Evolutionary conservation across 345 rosid genomes (phyloP), one percentile per base, ranked within the genome.

Genomic region (Theobroma cacao): DNA sequence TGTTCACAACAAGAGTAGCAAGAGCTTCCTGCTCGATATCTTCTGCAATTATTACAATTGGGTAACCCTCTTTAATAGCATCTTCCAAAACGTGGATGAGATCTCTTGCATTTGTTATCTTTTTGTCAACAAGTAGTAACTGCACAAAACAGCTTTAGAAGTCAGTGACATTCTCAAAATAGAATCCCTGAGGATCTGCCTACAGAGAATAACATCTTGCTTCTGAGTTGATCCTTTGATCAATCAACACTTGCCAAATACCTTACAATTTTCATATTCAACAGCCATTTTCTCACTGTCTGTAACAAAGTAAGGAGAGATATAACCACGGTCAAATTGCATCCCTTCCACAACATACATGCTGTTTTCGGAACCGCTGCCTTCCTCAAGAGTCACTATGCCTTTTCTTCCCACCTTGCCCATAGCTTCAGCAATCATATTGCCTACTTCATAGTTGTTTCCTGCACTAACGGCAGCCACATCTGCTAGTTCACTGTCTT

Each of bases 381-480:
- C 98, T 87, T 97, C 98, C 83, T 97, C 99, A 62, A 94, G 95
- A 18, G 98, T 97, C 56, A 97, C 95, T 68, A 93, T 94, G 53
- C 98, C 99, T 83, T 94, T 94, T 65, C 98, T 83, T 33, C 98
- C 99, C 18, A 97, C 99, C 86, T 87, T 94, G 75, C 97, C 89
- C 93, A 97, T 79, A 47, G 99, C 99, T 84, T 94, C 98, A 9
- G 99, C 98, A 58, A 97, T 97, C 98, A 97, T 97, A 76, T 85
- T 89, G 30, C 99, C 99, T 4, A 94, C 82, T 89, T 97, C 99
- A 43, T 91, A 76, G 62, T 91, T 94, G 87, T 97, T 97, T 64
- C 99, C 98, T 1, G 99, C 98, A 89, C 98, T 97, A 72, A 97
- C 98, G 28, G 98, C 99, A 34, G 99, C 99, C 13, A 97, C 99